Conservation (phyloP, 75 land plant species). For the Cunninghamia lanceolata region DNA sequence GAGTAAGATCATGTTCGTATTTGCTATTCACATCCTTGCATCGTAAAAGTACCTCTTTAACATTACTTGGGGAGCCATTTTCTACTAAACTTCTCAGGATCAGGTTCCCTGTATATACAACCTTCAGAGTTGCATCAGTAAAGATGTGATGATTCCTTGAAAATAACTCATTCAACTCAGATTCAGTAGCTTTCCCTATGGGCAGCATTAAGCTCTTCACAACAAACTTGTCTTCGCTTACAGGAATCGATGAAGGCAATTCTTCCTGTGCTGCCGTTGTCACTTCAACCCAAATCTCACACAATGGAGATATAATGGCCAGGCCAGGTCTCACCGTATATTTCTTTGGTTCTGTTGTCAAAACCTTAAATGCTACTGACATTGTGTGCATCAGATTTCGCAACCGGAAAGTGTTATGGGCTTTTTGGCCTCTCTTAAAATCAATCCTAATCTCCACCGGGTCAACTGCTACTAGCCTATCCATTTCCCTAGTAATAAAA, state of each 20-base stretch:
- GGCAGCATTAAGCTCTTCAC: conserved; percentile 19
- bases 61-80: conserved; percentile 10
- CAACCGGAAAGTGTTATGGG: conserved; percentile 10
- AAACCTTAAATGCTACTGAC: conserved; percentile 38
- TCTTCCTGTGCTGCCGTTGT: conserved; percentile 16
- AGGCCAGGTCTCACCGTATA: conserved; percentile 19
- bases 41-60: conserved; percentile 9
- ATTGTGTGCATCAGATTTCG: conserved; percentile 22
- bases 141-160: conserved; percentile 13
- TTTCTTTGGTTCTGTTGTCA: conserved; percentile 23
- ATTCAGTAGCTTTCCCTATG: conserved; percentile 9
- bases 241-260: conserved; percentile 20
- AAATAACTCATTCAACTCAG: conserved; percentile 21
- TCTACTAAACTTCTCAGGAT: conserved; percentile 12
- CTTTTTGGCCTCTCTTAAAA: conserved; percentile 17
- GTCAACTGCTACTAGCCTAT: conserved; percentile 25
- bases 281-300: conserved; percentile 6
- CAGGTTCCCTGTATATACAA: conserved; percentile 16
- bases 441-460: conserved; percentile 19
- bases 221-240: conserved; percentile 17
- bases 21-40: conserved; percentile 15
- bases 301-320: conserved; percentile 24
- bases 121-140: conserved; percentile 21
- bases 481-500: conserved; percentile 13
- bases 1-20: conserved; percentile 24